Conservation (phyloP, 768 basidiomycete genomes). For the Suillus cothurnatus region DNA sequence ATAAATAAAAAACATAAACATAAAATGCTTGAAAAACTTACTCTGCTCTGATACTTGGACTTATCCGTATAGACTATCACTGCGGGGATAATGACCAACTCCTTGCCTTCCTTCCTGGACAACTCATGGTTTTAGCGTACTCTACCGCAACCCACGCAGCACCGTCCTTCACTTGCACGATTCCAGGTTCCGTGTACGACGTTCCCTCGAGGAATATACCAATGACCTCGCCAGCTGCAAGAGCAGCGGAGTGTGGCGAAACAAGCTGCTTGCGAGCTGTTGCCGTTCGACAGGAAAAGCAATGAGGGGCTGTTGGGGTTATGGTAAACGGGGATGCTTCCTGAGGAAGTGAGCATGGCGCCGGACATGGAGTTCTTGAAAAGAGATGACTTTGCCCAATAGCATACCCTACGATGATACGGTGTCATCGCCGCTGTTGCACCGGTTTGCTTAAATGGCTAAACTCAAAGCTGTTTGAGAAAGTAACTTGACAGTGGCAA, state of each 20-base stretch:
- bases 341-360: slow-evolving; percentile 58
- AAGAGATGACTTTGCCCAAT: slow-evolving; percentile 70
- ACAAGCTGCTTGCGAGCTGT: slow-evolving; percentile 42
- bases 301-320: slow-evolving; percentile 46
- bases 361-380: slow-evolving; percentile 59
- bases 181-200: slow-evolving; percentile 48
- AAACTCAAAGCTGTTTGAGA: too few species aligned
- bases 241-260: slow-evolving; percentile 56
- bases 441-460: not conserved
- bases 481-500: too few species aligned
- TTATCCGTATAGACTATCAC: slow-evolving; percentile 74
- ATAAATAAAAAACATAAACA: too few species aligned
- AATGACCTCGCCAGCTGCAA: slow-evolving; percentile 56
- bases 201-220: slow-evolving; percentile 73
- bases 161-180: slow-evolving; percentile 58
- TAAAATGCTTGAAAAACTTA: slow-evolving; percentile 29
- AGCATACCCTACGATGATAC: slow-evolving; percentile 56
- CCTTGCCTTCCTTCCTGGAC: slow-evolving; percentile 26
- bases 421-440: slow-evolving; percentile 56
- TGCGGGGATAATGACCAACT: slow-evolving; percentile 59
- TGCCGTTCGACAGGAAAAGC: not conserved
- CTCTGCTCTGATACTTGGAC: slow-evolving; percentile 59
- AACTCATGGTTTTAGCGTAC: slow-evolving; percentile 49
- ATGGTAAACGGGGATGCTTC: slow-evolving; percentile 72
- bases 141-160: slow-evolving; percentile 75